Percentiles rank a stretch among this genome's conserved stretches.
These are phyloP conservation scores for Candida gigantensis DNA, from an alignment of 1,139 yeast genomes.

Conservation along the genomic window DNA sequence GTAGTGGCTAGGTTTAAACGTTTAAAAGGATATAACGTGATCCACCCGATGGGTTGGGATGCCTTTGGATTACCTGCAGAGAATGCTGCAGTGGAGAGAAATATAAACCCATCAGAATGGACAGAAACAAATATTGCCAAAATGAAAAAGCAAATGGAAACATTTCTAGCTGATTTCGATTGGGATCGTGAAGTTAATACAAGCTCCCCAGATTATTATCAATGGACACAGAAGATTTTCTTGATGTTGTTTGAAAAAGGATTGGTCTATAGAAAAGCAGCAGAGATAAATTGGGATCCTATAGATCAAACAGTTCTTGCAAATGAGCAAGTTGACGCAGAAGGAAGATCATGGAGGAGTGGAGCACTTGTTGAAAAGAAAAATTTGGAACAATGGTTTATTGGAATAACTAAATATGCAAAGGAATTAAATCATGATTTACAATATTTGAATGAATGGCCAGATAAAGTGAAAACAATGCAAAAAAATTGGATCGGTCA, in stretches of 20 bases:
- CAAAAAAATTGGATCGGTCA: conserved; percentile 93
- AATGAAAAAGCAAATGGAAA: conserved; percentile 80
- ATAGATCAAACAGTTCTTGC: conserved; percentile 92
- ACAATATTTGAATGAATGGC: conserved; percentile 69
- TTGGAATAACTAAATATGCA: conserved; percentile 84
- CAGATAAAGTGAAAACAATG: conserved; percentile 84
- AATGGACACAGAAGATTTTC: conserved; percentile 89
- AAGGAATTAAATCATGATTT: conserved; percentile 64
- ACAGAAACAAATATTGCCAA: conserved; percentile 71
- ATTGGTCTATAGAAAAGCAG: conserved; percentile 79
- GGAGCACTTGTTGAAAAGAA: conserved; percentile 91
- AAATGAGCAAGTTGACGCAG: conserved; percentile 90
- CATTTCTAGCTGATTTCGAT: conserved; percentile 84
- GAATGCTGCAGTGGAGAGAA: conserved; percentile 91
- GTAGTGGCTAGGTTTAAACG: conserved; percentile 76
- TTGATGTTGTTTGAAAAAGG: conserved; percentile 71
- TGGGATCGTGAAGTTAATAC: conserved; percentile 94
- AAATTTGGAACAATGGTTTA: conserved; percentile 85
- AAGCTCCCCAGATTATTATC: conserved; percentile 83
- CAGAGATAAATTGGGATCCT: conserved; percentile 97
- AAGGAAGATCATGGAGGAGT: conserved; percentile 94
- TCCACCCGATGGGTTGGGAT: conserved; percentile 99
- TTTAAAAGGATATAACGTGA: conserved; percentile 72
- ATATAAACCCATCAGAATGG: conserved; percentile 80
- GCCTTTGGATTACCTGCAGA: conserved; percentile 98